These are phyloP conservation scores for Trichosanthes truncata DNA, from an alignment of 306 rosid genomes.

Conservation along the genomic window DNA sequence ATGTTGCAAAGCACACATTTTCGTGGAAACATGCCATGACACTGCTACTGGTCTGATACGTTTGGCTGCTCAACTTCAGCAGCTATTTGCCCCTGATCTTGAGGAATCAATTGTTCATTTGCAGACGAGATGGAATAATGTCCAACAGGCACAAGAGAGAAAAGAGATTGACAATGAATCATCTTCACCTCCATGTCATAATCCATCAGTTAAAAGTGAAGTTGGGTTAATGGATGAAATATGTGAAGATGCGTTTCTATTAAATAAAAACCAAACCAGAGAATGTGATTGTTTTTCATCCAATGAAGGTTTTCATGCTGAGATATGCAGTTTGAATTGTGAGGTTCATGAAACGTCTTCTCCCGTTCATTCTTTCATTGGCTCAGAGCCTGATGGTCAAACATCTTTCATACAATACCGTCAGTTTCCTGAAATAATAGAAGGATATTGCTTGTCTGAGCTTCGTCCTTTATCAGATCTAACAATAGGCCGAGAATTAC, in stretches of 20 bases:
- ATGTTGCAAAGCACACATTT: constrained; percentile 59
- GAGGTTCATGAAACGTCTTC: constrained; percentile 33
- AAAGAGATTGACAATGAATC: constrained; percentile 31
- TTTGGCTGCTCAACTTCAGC: constrained; percentile 81
- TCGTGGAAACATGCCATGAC: constrained; percentile 74
- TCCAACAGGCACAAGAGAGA: constrained; percentile 61
- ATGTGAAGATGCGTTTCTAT: constrained; percentile 74
- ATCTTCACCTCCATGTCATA: constrained; percentile 34
- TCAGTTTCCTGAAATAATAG: constrained; percentile 54
- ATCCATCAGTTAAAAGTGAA: constrained; percentile 28
- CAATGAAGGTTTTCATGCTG: constrained; percentile 34
- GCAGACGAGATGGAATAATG: constrained; percentile 85
- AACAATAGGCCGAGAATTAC: constrained; percentile 39
- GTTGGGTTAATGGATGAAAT: constrained; percentile 69
- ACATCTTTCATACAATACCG: constrained; percentile 40
- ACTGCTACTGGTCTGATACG: constrained; percentile 66
- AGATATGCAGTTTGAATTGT: constrained; percentile 21
- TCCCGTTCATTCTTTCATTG: constrained; percentile 25
- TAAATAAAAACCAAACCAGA: constrained; percentile 20
- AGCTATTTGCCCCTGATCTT: constrained; percentile 85
- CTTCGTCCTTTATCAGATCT: constrained; percentile 39
- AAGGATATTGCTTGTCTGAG: constrained; percentile 62
- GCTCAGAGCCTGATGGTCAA: constrained; percentile 39
- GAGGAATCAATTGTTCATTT: constrained; percentile 87
- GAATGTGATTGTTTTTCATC: constrained; percentile 33